These are phyloP conservation scores for Suhomyces maxii DNA, from an alignment of 1,139 yeast genomes.

Conservation along the genomic window DNA sequence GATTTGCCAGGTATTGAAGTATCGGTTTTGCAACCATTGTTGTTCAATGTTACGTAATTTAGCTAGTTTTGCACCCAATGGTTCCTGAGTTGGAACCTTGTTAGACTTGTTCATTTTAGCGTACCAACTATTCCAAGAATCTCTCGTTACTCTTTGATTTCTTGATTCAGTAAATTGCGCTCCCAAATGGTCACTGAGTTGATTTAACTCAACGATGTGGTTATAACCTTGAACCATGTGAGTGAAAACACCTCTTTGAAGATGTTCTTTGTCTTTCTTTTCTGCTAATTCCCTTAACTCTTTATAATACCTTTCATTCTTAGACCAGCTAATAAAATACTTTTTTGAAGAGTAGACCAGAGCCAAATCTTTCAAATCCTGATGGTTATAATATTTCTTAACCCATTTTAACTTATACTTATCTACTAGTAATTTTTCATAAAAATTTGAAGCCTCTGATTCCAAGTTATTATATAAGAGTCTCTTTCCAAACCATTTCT, in stretches of 20 bases:
- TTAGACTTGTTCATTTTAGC: not conserved
- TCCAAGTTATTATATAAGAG: conserved; percentile 12
- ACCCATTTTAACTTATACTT: not conserved
- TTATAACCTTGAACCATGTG: not conserved
- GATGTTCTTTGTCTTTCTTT: not conserved
- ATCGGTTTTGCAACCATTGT: conserved; percentile 13
- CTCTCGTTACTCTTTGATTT: not conserved
- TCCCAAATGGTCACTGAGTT: not conserved
- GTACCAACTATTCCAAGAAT: conserved; percentile 6
- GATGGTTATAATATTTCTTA: not conserved
- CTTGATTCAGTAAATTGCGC: not conserved
- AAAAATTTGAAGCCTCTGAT: conserved; percentile 14
- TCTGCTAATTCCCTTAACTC: not conserved
- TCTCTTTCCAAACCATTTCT: conserved; percentile 18
- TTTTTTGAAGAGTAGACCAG: not conserved
- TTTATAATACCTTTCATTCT: not conserved
- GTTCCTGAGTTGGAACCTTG: not conserved
- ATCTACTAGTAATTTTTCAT: conserved; percentile 5
- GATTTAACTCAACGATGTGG: not conserved
- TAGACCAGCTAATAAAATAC: conserved; percentile 6
- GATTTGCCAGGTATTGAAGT: conserved; percentile 18
- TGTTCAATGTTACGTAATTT: conserved; percentile 11
- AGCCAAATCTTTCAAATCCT: conserved; percentile 1
- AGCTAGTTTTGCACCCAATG: conserved; percentile 3
- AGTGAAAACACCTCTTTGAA: not conserved